phyloP scores from a whole-genome alignment of 75 land plant species.

The Sequoiadendron giganteum region DNA sequence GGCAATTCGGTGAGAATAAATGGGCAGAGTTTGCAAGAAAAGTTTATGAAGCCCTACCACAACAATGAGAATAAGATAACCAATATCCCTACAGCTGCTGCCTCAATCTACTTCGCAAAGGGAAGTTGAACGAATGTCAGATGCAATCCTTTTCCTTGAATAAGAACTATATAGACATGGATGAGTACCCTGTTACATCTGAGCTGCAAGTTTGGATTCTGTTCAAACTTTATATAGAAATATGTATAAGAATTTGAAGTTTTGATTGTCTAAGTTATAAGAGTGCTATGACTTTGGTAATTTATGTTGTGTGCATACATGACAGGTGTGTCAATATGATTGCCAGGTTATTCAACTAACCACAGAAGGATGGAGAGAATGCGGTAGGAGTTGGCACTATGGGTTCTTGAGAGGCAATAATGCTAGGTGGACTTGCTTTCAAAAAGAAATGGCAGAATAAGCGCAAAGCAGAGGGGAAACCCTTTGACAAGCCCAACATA shows the following conservation, averaged over 20 bases:
- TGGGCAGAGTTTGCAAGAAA: no score
- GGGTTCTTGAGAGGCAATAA: conserved; percentile 72
- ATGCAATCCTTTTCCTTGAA: no score
- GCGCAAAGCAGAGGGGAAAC: conserved; percentile 57
- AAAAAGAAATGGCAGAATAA: conserved; percentile 73
- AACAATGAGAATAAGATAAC: no score
- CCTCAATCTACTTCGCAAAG: no score
- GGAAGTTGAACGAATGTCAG: no score
- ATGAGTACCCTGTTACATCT: conserved; percentile 68
- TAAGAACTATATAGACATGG: conserved; percentile 71
- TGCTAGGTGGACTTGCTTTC: conserved; percentile 75
- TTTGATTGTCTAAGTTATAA: neutral
- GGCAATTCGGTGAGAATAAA: no score
- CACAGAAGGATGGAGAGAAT: conserved; percentile 39
- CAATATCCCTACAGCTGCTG: no score
- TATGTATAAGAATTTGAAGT: neutral
- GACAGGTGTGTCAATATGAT: conserved; percentile 77
- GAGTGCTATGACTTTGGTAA: neutral
- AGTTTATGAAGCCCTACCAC: no score
- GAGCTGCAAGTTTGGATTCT: conserved; percentile 44
- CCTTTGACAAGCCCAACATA: conserved; percentile 62
- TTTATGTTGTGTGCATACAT: conserved; percentile 18
- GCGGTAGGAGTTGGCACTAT: conserved; percentile 66
- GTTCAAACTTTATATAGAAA: neutral
- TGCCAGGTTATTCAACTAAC: conserved; percentile 59